Conservation (phyloP, 257 asterid genomes). For the Solanum paucissectum region DNA sequence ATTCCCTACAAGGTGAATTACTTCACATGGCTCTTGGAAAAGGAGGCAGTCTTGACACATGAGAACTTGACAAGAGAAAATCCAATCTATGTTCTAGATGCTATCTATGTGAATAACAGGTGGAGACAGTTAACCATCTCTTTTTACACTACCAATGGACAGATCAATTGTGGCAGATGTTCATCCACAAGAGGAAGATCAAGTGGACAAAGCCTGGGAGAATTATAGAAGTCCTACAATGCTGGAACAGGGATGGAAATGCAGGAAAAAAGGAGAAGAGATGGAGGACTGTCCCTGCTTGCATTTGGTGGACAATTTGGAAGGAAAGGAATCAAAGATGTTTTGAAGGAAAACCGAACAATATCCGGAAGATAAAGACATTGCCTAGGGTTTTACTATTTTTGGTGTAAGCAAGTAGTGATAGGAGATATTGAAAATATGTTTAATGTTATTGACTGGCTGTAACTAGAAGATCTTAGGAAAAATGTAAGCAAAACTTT, state of each 20-base stretch:
- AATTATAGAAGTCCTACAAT: neutral
- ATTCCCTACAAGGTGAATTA: too few relatives aligned
- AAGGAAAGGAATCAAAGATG: neutral
- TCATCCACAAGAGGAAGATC: neutral
- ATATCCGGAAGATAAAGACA: neutral
- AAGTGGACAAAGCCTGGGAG: neutral
- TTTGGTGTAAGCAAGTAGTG: neutral
- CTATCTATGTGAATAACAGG: neutral
- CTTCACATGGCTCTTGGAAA: too few relatives aligned
- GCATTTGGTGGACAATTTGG: neutral
- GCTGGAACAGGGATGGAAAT: too few relatives aligned
- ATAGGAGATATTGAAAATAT: neutral
- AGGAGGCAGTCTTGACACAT: neutral
- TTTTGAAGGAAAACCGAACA: neutral
- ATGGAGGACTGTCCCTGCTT: neutral
- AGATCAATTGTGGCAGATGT: neutral
- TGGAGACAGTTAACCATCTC: neutral
- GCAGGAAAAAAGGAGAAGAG: neutral
- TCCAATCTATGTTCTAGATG: neutral
- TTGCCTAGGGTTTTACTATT: neutral
- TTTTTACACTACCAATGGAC: neutral
- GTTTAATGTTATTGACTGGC: neutral
- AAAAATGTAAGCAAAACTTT: neutral
- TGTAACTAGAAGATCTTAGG: neutral
- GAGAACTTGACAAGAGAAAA: neutral